Conservation (phyloP, 192 early-diverging fungal genomes). For the Oehlia diaphana region DNA sequence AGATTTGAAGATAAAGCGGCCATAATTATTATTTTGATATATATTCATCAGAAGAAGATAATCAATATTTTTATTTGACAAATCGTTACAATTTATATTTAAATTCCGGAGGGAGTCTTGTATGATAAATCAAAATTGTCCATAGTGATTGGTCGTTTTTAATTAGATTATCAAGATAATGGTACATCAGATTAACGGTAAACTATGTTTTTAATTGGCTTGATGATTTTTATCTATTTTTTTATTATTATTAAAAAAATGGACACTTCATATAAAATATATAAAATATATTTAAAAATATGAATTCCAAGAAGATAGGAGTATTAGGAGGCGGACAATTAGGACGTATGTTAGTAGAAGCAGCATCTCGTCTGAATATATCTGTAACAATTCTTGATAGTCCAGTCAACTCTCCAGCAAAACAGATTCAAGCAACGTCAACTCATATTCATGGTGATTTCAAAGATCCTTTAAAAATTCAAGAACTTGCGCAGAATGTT, state of each 20-base stretch:
- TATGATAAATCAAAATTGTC: no score
- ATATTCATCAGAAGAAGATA: not conserved
- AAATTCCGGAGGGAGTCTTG: no score
- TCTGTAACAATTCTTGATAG: slow-evolving; percentile 83
- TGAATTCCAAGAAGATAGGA: slow-evolving; percentile 56
- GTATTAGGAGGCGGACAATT: slow-evolving; percentile 89
- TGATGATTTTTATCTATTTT: no score
- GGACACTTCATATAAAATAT: no score
- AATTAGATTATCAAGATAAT: no score
- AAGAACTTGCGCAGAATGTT: slow-evolving; percentile 68
- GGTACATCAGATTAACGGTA: no score
- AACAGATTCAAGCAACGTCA: slow-evolving; percentile 72
- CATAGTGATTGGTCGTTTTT: no score
- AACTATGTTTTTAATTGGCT: no score
- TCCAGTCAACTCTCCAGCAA: slow-evolving; percentile 74
- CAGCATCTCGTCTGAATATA: slow-evolving; percentile 89
- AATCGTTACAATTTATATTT: no score
- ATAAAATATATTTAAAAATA: slow-evolving; percentile 15
- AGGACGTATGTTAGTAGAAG: slow-evolving; percentile 96
- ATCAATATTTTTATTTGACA: no score
- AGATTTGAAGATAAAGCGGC: slow-evolving; percentile 5
- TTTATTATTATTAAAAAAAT: no score
- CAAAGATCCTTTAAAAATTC: slow-evolving; percentile 74
- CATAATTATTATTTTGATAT: not conserved
- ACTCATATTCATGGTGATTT: slow-evolving; percentile 84